These are phyloP conservation scores for Podospora didyma DNA, from an alignment of 495 filamentous ascomycete genomes.

Conservation along the genomic window DNA sequence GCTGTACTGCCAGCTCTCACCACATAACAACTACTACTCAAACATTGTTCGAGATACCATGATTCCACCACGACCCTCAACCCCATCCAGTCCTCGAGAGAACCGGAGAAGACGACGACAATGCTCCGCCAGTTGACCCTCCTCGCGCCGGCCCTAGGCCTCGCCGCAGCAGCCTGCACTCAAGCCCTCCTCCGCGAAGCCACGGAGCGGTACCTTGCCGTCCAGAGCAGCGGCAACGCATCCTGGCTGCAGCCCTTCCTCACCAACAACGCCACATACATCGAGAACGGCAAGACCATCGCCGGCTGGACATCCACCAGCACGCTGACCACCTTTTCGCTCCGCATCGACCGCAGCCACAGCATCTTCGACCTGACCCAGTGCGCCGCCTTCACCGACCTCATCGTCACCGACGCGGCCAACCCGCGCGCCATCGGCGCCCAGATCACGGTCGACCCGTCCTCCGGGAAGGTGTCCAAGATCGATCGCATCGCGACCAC, in stretches of 20 bases:
- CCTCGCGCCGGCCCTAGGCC: slow-evolving; percentile 1
- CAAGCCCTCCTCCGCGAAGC: slow-evolving; percentile 1
- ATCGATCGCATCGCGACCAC: slow-evolving; percentile 24
- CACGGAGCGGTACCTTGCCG: slow-evolving; percentile 26
- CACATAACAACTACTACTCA: not conserved
- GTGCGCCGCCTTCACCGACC: slow-evolving; percentile 21
- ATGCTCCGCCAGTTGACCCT: slow-evolving; percentile 2
- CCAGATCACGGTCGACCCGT: slow-evolving; percentile 10
- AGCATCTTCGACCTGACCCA: slow-evolving; percentile 17
- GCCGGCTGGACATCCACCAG: slow-evolving; percentile 8
- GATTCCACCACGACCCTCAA: not conserved
- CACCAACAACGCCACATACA: slow-evolving; percentile 11
- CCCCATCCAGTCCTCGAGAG: not conserved
- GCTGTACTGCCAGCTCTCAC: not conserved
- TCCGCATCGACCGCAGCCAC: slow-evolving; percentile 18
- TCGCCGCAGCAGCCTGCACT: slow-evolving; percentile 3
- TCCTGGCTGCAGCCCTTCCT: slow-evolving; percentile 13
- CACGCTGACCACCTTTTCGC: slow-evolving; percentile 22
- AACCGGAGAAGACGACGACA: not conserved
- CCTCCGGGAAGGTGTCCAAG: slow-evolving; percentile 10
- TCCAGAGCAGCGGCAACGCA: slow-evolving; percentile 32
- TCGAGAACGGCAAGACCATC: slow-evolving; percentile 16
- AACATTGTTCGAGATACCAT: not conserved
- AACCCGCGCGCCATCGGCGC: slow-evolving; percentile 19
- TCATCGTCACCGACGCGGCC: slow-evolving; percentile 11